phyloP scores from a whole-genome alignment of 768 basidiomycete genomes.

The Astraeus odoratus region DNA sequence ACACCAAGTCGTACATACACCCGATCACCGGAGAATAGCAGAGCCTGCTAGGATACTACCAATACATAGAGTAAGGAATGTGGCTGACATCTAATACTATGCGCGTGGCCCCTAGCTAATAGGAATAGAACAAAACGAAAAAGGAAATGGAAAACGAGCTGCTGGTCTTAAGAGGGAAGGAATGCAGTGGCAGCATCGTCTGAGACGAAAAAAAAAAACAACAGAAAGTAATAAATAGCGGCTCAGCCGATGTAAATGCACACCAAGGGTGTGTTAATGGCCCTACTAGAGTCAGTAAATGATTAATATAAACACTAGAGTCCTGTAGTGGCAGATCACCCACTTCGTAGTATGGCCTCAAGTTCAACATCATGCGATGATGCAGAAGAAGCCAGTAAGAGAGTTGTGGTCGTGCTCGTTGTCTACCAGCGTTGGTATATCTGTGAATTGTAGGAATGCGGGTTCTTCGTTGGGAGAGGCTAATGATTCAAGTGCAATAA shows the following conservation, averaged over 20 bases:
- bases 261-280: background rate
- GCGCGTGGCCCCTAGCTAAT: too few relatives aligned
- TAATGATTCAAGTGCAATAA: too few relatives aligned
- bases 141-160: too few relatives aligned
- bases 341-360: background rate
- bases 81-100: too few relatives aligned
- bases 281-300: background rate
- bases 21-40: too few relatives aligned
- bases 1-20: too few relatives aligned
- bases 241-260: background rate
- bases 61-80: too few relatives aligned
- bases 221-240: constrained; percentile 3
- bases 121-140: too few relatives aligned
- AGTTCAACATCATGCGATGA: constrained; percentile 2
- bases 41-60: too few relatives aligned
- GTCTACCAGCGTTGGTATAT: background rate
- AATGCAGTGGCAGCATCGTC: too few relatives aligned
- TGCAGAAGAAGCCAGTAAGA: constrained; percentile 1
- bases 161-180: too few relatives aligned
- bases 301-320: background rate
- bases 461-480: background rate
- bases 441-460: background rate
- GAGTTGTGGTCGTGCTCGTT: background rate
- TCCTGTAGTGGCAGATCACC: background rate
- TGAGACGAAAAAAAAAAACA: too few relatives aligned